A percentile compares a stretch with the other conserved stretches of the same genome.
Evolutionary conservation across 352 stramenopile species (phyloP).

Genomic region (Globisporangium megalacanthum): DNA sequence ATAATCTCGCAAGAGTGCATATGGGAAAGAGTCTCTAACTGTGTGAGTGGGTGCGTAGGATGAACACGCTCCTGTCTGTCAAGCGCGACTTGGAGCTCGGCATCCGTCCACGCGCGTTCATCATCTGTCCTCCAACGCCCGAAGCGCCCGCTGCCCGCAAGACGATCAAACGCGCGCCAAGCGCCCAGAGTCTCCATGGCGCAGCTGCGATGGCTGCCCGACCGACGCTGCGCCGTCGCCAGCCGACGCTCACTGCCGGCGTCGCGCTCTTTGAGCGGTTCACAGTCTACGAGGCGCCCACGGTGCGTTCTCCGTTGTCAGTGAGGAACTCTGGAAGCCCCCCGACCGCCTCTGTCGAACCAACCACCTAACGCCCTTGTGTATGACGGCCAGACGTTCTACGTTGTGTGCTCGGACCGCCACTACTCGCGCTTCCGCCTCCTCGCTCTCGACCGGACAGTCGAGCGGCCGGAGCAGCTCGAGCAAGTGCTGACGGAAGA

Average conservation of each 20-base stretch:
- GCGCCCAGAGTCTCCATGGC: conserved; percentile 11
- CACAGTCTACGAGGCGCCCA: conserved; percentile 78
- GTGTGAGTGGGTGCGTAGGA: conserved; percentile 25
- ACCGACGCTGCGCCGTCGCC: conserved; percentile 47
- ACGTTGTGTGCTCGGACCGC: conserved; percentile 81
- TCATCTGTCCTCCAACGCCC: conserved; percentile 50
- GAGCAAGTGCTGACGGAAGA: conserved; percentile 63
- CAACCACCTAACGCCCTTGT: too few relatives aligned
- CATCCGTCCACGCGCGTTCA: conserved; percentile 49
- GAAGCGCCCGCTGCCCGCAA: conserved; percentile 21
- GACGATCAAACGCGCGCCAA: conserved; percentile 14
- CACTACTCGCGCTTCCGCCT: conserved; percentile 79
- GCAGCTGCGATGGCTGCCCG: conserved; percentile 8
- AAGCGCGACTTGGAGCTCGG: conserved; percentile 69
- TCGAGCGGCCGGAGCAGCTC: conserved; percentile 53
- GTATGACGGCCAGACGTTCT: conserved; percentile 29
- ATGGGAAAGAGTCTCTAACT: too few relatives aligned
- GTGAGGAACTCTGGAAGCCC: too few relatives aligned
- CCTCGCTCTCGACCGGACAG: conserved; percentile 61
- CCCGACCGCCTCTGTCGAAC: too few relatives aligned
- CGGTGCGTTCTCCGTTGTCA: conserved; percentile 6
- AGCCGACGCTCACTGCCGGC: conserved; percentile 55
- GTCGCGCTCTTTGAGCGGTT: conserved; percentile 75
- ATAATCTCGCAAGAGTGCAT: too few relatives aligned
- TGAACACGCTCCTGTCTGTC: conserved; percentile 73